Evolutionary conservation across 2,329 filamentous ascomycete genomes (phyloP).

Genomic region (Didymella glomerata): DNA sequence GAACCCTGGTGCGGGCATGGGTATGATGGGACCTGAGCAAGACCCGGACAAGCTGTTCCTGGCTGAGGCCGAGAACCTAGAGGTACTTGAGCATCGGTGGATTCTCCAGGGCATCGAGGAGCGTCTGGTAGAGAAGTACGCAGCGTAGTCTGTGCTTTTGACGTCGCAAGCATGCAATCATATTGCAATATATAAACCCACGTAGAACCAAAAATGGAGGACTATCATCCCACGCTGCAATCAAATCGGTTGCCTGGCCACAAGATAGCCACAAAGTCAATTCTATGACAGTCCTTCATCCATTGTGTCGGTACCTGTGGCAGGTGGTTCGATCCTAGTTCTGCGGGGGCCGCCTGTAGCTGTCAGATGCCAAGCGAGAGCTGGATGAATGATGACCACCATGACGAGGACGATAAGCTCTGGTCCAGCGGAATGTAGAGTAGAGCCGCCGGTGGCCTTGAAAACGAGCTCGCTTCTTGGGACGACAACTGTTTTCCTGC

Average conservation of each 20-base stretch:
- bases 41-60: slow-evolving; percentile 96
- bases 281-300: slow-evolving; percentile 38
- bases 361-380: slow-evolving; percentile 24
- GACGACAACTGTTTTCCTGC: slow-evolving; percentile 3
- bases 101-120: slow-evolving; percentile 89
- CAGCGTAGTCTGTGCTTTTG: slow-evolving; percentile 29
- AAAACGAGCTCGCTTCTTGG: slow-evolving; percentile 1
- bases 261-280: slow-evolving; percentile 32
- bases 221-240: slow-evolving; percentile 36
- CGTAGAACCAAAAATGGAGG: slow-evolving; percentile 8
- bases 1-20: slow-evolving; percentile 76
- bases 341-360: slow-evolving; percentile 25
- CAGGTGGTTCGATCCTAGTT: slow-evolving; percentile 24
- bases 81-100: slow-evolving; percentile 92
- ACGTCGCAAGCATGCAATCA: slow-evolving; percentile 11
- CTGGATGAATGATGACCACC: slow-evolving; percentile 18
- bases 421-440: slow-evolving; percentile 23
- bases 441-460: slow-evolving; percentile 36
- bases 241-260: slow-evolving; percentile 28
- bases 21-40: slow-evolving; percentile 90
- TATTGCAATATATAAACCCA: slow-evolving; percentile 7
- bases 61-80: slow-evolving; percentile 92
- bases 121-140: slow-evolving; percentile 69
- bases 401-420: slow-evolving; percentile 23
- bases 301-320: slow-evolving; percentile 35